Evolutionary conservation across 2,329 filamentous ascomycete genomes (phyloP).

Genomic region (Fusarium tanahbumbuense): DNA sequence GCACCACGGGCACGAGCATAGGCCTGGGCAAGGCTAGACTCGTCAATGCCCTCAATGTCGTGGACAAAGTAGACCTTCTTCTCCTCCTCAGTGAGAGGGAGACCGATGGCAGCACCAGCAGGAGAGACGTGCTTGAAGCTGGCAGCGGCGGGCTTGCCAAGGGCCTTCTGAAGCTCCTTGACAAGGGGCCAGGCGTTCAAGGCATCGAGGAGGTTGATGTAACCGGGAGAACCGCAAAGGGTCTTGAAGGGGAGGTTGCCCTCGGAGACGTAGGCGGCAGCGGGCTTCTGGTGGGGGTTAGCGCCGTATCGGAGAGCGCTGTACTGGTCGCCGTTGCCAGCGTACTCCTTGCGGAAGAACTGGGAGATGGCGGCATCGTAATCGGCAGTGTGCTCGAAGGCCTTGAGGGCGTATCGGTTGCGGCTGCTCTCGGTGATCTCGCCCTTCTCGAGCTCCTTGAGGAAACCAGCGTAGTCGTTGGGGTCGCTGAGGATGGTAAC

Average conservation of each 20-base stretch:
- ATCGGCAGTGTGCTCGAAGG: slow-evolving; percentile 97
- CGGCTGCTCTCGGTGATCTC: slow-evolving; percentile 87
- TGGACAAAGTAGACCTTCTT: slow-evolving; percentile 99
- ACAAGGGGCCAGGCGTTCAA: slow-evolving; percentile 97
- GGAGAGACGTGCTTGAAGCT: slow-evolving; percentile 99
- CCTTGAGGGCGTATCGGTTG: slow-evolving; percentile 93
- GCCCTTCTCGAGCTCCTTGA: slow-evolving; percentile 87
- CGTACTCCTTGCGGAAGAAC: slow-evolving; percentile 98
- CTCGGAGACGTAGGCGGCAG: slow-evolving; percentile 81
- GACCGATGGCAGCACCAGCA: slow-evolving; percentile 92
- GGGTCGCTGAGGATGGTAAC: slow-evolving; percentile 98
- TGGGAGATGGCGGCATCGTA: slow-evolving; percentile 95
- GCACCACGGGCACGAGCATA: slow-evolving; percentile 96
- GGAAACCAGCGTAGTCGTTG: slow-evolving; percentile 91
- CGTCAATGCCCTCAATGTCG: slow-evolving; percentile 89
- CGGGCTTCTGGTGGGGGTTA: slow-evolving; percentile 98
- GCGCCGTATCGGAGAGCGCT: slow-evolving; percentile 90
- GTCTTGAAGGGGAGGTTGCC: slow-evolving; percentile 93
- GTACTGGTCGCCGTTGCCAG: slow-evolving; percentile 84
- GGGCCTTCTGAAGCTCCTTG: slow-evolving; percentile 91
- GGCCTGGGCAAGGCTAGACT: slow-evolving; percentile 87
- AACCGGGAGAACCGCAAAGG: slow-evolving; percentile 87
- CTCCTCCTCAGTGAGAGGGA: slow-evolving; percentile 86
- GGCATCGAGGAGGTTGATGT: slow-evolving; percentile 96
- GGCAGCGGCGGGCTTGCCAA: slow-evolving; percentile 89